Evolutionary conservation across 2,329 filamentous ascomycete genomes (phyloP).

Genomic region (Ophiognomonia clavigignenti-juglandacearum): DNA sequence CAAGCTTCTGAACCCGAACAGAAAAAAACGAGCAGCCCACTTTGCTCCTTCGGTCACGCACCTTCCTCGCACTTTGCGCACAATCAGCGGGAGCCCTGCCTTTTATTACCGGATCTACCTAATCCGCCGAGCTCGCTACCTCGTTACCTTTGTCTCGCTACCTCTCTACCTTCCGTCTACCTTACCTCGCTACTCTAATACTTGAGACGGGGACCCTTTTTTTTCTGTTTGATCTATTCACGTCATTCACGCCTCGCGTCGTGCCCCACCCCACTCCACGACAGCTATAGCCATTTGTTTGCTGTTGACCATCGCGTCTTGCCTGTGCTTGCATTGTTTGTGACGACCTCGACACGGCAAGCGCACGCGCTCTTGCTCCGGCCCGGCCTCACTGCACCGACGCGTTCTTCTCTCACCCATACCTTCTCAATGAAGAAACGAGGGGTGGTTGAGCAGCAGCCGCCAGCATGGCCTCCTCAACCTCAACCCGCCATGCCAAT

Average conservation of each 20-base stretch:
- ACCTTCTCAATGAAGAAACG: slow-evolving; percentile 20
- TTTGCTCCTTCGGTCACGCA: slow-evolving; percentile 1
- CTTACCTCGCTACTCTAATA: not conserved
- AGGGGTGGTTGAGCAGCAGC: slow-evolving; percentile 19
- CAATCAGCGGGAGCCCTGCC: not conserved
- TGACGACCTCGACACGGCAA: too few species aligned
- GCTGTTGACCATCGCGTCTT: not conserved
- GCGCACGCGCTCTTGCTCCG: too few species aligned
- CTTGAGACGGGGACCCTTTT: slow-evolving; percentile 2
- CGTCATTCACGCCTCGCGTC: slow-evolving; percentile 15
- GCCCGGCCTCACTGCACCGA: too few species aligned
- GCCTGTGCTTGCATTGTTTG: slow-evolving; percentile 4
- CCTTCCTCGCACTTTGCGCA: not conserved
- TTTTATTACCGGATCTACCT: slow-evolving; percentile 5
- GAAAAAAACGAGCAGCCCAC: not conserved
- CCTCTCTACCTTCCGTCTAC: slow-evolving; percentile 8
- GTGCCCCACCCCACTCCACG: slow-evolving; percentile 1
- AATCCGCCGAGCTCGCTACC: slow-evolving; percentile 7
- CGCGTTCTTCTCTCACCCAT: slow-evolving; percentile 1
- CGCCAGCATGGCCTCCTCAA: slow-evolving; percentile 24
- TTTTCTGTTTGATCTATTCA: slow-evolving; percentile 7
- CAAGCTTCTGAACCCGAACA: not conserved
- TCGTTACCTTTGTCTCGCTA: slow-evolving; percentile 10
- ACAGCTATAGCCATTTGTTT: not conserved
- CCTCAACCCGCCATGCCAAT: slow-evolving; percentile 24